Conservation (phyloP, 1,139 yeast species). For the Pichia sp. region DNA sequence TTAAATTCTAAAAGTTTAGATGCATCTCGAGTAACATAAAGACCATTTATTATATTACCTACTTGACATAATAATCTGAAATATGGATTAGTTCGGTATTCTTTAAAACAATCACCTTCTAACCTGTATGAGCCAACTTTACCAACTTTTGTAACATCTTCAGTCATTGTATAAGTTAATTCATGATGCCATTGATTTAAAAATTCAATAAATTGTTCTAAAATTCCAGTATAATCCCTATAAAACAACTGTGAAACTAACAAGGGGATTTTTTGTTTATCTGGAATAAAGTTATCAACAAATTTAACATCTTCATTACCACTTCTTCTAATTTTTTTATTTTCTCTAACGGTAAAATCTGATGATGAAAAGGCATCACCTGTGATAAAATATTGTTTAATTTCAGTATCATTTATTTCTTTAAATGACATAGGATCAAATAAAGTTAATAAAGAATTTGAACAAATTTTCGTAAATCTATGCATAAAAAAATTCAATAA, state of each 20-base stretch:
- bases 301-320: slow-evolving; percentile 16
- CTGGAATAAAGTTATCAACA: slow-evolving; percentile 16
- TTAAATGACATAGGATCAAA: slow-evolving; percentile 62
- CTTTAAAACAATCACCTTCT: slow-evolving; percentile 9
- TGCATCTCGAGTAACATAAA: slow-evolving; percentile 8
- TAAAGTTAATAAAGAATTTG: slow-evolving; percentile 40
- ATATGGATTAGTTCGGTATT: slow-evolving; percentile 24
- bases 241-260: slow-evolving; percentile 23
- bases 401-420: slow-evolving; percentile 39
- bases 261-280: slow-evolving; percentile 22
- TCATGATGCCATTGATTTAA: slow-evolving; percentile 17
- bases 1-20: slow-evolving; percentile 13
- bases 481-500: slow-evolving; percentile 66
- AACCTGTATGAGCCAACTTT: slow-evolving; percentile 5
- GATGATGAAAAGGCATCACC: slow-evolving; percentile 38
- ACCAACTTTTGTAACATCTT: slow-evolving; percentile 17
- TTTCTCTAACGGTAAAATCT: slow-evolving; percentile 4
- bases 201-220: slow-evolving; percentile 16
- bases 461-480: slow-evolving; percentile 47
- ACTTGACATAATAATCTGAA: slow-evolving; percentile 28
- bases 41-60: slow-evolving; percentile 27
- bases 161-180: slow-evolving; percentile 21
- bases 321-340: slow-evolving; percentile 11
- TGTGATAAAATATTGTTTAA: slow-evolving; percentile 34
- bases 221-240: slow-evolving; percentile 18